phyloP scores from a whole-genome alignment of 192 early-diverging fungal genomes.

The Coemansia sp. region DNA sequence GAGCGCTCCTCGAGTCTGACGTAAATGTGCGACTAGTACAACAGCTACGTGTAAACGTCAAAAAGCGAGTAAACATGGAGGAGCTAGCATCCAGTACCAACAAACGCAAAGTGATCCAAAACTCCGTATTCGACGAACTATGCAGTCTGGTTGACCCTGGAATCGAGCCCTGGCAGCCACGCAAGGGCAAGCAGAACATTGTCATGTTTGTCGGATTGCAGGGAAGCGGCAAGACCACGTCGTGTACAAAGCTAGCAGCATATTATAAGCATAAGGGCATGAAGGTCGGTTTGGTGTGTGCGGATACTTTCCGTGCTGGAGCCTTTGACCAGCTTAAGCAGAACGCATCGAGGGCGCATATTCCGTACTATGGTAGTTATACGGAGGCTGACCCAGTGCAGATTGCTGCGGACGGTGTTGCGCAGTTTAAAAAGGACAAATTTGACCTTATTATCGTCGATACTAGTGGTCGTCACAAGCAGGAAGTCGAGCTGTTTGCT shows the following conservation, averaged over 20 bases:
- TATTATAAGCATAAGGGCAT: slow-evolving; percentile 93
- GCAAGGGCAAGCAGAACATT: slow-evolving; percentile 80
- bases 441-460: slow-evolving; percentile 99
- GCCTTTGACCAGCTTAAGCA: slow-evolving; percentile 99
- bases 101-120: slow-evolving; percentile 85
- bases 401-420: slow-evolving; percentile 89
- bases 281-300: slow-evolving; percentile 89
- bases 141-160: slow-evolving; percentile 83
- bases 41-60: slow-evolving; percentile 82
- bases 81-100: slow-evolving; percentile 79
- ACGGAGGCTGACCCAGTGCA: slow-evolving; percentile 90
- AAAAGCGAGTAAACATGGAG: slow-evolving; percentile 77
- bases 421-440: slow-evolving; percentile 87
- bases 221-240: slow-evolving; percentile 94
- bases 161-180: slow-evolving; percentile 81
- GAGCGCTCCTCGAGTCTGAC: slow-evolving; percentile 86
- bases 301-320: slow-evolving; percentile 97
- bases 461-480: slow-evolving; percentile 94
- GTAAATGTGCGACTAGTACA: slow-evolving; percentile 88
- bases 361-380: slow-evolving; percentile 92
- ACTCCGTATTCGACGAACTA: slow-evolving; percentile 90
- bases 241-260: slow-evolving; percentile 92
- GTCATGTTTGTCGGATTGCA: slow-evolving; percentile 99
- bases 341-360: slow-evolving; percentile 96
- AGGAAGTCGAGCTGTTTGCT: slow-evolving; percentile 90